These are phyloP conservation scores for Odonthalia washingtoniensis DNA, from an alignment of 31 red algal genomes.

Conservation along the genomic window DNA sequence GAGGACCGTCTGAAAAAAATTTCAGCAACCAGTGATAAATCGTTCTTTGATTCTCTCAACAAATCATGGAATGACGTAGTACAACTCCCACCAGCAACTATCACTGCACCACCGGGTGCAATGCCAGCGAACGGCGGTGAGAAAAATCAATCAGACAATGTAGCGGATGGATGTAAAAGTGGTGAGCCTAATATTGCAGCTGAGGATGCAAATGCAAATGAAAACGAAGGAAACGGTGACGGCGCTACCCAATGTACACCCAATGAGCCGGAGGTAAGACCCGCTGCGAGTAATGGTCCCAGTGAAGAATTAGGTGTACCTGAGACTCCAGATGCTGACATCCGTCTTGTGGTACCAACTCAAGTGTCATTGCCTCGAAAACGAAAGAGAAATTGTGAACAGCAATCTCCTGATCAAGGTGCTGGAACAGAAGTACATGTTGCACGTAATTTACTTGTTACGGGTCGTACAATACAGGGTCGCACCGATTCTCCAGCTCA, in stretches of 20 bases:
- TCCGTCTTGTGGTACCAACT: not conserved
- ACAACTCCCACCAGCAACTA: not conserved
- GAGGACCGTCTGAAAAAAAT: not conserved
- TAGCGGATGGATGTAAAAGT: not conserved
- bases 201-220: not conserved
- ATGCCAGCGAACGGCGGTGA: not conserved
- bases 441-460: not conserved
- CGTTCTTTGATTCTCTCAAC: not conserved
- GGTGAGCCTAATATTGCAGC: not conserved
- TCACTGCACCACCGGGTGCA: too few relatives aligned
- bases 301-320: not conserved
- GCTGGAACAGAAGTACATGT: not conserved
- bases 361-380: not conserved
- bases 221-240: too few relatives aligned
- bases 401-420: not conserved
- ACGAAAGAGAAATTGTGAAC: not conserved
- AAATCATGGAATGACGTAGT: not conserved
- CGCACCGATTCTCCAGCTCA: not conserved
- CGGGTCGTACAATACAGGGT: not conserved
- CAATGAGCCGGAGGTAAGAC: not conserved
- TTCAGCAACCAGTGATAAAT: not conserved
- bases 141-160: not conserved
- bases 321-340: conserved; percentile 12
- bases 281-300: not conserved
- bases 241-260: conserved; percentile 1